Evolutionary conservation across 139 green algal genomes (phyloP).

Genomic region (Chlorella vulgaris): DNA sequence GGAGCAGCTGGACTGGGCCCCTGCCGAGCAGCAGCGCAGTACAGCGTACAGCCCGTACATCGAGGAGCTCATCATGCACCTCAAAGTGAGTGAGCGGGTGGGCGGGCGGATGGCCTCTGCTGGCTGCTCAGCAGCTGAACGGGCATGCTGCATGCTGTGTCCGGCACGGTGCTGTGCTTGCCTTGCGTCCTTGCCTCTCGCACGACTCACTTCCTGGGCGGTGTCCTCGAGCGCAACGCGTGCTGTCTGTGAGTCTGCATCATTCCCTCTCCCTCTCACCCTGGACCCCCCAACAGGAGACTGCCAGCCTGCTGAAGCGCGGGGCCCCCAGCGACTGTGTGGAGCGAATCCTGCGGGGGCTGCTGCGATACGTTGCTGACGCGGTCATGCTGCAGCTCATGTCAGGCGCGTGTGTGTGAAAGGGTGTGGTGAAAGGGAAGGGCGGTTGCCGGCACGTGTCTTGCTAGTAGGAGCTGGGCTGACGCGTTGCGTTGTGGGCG

Average conservation of each 20-base stretch:
- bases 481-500: background rate
- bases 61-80: constrained; percentile 54
- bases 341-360: constrained; percentile 36
- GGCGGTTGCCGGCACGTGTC: no score
- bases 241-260: no score
- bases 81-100: constrained; percentile 51
- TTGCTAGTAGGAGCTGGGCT: no score
- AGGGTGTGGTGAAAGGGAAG: no score
- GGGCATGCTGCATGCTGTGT: background rate
- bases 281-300: no score
- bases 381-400: constrained; percentile 59
- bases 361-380: constrained; percentile 48
- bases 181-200: no score
- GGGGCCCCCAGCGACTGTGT: constrained; percentile 43
- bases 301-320: constrained; percentile 43
- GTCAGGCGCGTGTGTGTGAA: constrained; percentile 16
- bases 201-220: no score
- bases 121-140: background rate
- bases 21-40: constrained; percentile 38
- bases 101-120: background rate
- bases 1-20: constrained; percentile 58
- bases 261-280: no score
- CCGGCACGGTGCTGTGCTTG: no score
- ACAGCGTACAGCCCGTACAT: constrained; percentile 43
- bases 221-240: no score